Percentiles rank a stretch among this genome's conserved stretches.
Evolutionary conservation across 306 rosid genomes (phyloP).

Genomic region (Inga oerstediana): DNA sequence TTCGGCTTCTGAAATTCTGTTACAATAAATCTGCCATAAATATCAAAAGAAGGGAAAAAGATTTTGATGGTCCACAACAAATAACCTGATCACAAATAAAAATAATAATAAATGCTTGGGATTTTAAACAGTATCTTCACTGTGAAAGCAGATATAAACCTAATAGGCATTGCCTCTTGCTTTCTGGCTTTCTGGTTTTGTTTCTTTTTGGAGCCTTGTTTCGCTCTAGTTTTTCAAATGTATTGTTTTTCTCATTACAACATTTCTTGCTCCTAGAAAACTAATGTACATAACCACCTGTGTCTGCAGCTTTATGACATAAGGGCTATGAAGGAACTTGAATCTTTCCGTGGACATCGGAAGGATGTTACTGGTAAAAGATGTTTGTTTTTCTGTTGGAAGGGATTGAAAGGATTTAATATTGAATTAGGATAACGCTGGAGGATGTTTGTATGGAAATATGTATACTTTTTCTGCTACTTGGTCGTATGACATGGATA

Average conservation of each 20-base stretch:
- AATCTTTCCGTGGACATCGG: conserved; percentile 95
- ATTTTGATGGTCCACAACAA: neutral
- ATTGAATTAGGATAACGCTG: conserved; percentile 10
- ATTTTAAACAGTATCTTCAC: conserved; percentile 4
- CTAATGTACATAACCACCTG: conserved; percentile 13
- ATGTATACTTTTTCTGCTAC: conserved; percentile 11
- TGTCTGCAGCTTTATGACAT: conserved; percentile 88
- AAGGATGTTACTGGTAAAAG: conserved; percentile 92
- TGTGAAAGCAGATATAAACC: neutral
- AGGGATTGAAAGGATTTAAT: neutral
- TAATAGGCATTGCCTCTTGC: neutral
- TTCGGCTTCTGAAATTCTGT: neutral
- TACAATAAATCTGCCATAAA: neutral
- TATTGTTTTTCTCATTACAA: conserved; percentile 18
- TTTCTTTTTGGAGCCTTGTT: neutral
- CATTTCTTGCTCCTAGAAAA: conserved; percentile 20
- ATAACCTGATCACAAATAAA: neutral
- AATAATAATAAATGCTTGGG: neutral
- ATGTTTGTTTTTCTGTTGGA: conserved; percentile 27
- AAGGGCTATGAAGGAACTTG: conserved; percentile 98
- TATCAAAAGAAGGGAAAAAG: neutral
- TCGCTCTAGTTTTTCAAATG: neutral
- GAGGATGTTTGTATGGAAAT: neutral
- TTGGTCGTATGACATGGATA: conserved; percentile 18
- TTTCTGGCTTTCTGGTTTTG: neutral